phyloP scores from a whole-genome alignment of 2,329 filamentous ascomycete genomes.

The Leptosphaerulina australis region DNA sequence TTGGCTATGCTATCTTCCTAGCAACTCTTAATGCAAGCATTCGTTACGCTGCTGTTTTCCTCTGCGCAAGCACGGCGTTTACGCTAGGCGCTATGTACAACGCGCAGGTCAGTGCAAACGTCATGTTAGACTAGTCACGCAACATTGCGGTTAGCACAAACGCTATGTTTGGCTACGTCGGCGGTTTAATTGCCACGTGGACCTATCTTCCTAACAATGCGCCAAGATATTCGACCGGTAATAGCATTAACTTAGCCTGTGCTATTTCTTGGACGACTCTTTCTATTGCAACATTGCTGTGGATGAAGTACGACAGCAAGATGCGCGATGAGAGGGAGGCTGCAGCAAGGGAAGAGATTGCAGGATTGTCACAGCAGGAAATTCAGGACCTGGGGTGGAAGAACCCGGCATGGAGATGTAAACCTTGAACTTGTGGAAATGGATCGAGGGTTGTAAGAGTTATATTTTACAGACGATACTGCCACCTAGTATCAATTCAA shows the following conservation, averaged over 20 bases:
- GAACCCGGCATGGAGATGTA: constrained; percentile 67
- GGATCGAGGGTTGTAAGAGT: too few species aligned
- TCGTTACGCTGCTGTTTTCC: constrained; percentile 70
- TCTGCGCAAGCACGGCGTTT: constrained; percentile 67
- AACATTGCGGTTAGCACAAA: constrained; percentile 24
- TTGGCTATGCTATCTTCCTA: constrained; percentile 71
- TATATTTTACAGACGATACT: too few species aligned
- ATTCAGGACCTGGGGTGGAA: constrained; percentile 68
- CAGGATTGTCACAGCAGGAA: constrained; percentile 57
- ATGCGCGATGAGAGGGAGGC: constrained; percentile 60
- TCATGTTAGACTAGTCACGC: constrained; percentile 70
- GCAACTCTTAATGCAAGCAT: constrained; percentile 54
- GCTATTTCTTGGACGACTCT: constrained; percentile 42
- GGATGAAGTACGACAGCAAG: constrained; percentile 67
- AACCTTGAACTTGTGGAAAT: constrained; percentile 27
- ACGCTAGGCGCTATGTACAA: constrained; percentile 66
- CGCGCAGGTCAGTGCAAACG: constrained; percentile 70
- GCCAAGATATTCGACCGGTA: constrained; percentile 69
- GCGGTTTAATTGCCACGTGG: constrained; percentile 68
- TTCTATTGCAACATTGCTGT: constrained; percentile 53
- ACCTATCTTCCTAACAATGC: constrained; percentile 64
- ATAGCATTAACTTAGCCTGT: constrained; percentile 69
- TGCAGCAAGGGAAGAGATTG: constrained; percentile 55
- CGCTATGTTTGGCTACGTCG: constrained; percentile 71
- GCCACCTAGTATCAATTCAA: too few species aligned